Percentiles rank a stretch among this genome's conserved stretches.
These are phyloP conservation scores for Bathelium albidoporum DNA, from an alignment of 495 filamentous ascomycete species.

Conservation along the genomic window DNA sequence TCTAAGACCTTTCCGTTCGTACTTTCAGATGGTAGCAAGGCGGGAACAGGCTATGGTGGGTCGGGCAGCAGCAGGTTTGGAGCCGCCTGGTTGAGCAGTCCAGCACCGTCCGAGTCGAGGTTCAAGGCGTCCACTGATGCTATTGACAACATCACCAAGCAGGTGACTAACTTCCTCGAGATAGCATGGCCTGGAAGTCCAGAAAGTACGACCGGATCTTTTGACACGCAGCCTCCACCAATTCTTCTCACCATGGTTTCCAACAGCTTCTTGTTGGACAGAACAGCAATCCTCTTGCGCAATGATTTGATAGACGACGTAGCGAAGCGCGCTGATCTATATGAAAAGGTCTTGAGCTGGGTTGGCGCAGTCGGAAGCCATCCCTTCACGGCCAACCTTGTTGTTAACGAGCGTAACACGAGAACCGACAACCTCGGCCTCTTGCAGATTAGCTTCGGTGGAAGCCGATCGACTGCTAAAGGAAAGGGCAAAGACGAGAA, in stretches of 20 bases:
- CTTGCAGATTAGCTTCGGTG: constrained; percentile 5
- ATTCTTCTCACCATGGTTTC: constrained; percentile 21
- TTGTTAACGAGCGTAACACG: constrained; percentile 14
- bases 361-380: constrained; percentile 15
- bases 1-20: neutral
- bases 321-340: constrained; percentile 21
- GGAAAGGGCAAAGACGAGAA: constrained; percentile 10
- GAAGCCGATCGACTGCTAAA: neutral
- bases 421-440: constrained; percentile 18
- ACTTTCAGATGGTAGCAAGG: neutral
- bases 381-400: constrained; percentile 9
- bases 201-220: neutral
- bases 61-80: neutral
- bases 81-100: neutral
- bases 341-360: constrained; percentile 22
- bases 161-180: constrained; percentile 10
- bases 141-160: constrained; percentile 13
- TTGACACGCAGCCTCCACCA: constrained; percentile 19
- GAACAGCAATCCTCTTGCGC: constrained; percentile 23
- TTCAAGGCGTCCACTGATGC: constrained; percentile 2
- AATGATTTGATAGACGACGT: constrained; percentile 31
- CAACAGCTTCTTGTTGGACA: constrained; percentile 23
- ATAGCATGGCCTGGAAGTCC: constrained; percentile 15
- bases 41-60: neutral
- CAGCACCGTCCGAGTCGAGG: neutral